phyloP scores from a whole-genome alignment of 1,139 yeast species.

The Candida tropicalis region DNA sequence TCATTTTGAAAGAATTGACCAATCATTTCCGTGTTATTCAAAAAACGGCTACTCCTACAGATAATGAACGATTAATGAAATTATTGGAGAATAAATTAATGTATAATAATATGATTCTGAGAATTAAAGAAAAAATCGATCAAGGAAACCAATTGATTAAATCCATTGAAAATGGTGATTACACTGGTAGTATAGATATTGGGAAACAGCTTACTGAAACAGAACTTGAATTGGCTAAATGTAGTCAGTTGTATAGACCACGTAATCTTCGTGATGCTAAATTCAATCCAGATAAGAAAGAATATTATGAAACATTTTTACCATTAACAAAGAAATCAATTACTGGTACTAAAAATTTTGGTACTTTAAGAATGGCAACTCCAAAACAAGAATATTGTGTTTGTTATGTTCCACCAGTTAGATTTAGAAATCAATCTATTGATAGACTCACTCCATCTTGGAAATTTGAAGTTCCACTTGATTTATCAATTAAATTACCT shows the following conservation, averaged over 20 bases:
- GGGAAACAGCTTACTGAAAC: constrained; percentile 19
- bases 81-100: constrained; percentile 23
- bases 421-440: constrained; percentile 20
- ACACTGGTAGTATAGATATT: constrained; percentile 18
- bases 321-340: constrained; percentile 20
- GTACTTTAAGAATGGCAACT: constrained; percentile 25
- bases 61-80: constrained; percentile 20
- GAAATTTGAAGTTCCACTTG: constrained; percentile 35
- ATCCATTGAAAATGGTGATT: constrained; percentile 20
- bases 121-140: constrained; percentile 32
- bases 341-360: constrained; percentile 19
- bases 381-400: constrained; percentile 32
- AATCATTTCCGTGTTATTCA: constrained; percentile 36
- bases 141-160: constrained; percentile 24
- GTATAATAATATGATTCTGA: constrained; percentile 28
- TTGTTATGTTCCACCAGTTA: constrained; percentile 36
- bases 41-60: constrained; percentile 17
- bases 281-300: constrained; percentile 11
- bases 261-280: constrained; percentile 16
- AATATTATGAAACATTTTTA: constrained; percentile 18
- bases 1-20: constrained; percentile 37
- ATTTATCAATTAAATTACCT: constrained; percentile 17
- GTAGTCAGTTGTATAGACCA: constrained; percentile 23
- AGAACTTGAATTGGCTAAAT: constrained; percentile 23
- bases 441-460: constrained; percentile 23